Base-by-base conservation (phyloP, 352 stramenopile genomes). In the Lagenidium sp. region DNA sequence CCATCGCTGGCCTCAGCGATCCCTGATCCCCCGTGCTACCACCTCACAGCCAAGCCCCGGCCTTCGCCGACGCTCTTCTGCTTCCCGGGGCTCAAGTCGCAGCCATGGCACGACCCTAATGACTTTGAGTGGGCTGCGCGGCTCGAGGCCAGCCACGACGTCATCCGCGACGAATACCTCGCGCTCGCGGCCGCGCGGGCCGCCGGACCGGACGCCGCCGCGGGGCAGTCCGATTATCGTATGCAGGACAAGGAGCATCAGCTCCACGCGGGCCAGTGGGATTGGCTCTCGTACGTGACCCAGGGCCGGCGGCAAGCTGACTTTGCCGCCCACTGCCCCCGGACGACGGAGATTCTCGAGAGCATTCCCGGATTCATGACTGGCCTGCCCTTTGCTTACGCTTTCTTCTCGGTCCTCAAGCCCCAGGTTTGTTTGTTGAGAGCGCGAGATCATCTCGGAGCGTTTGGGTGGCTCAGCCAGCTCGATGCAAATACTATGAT, bases 321-420 rank as follows among this genome's bases (percentile, higher is more conserved):
- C 39, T 87, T 89, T 50, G 69, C 76, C 0, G 48, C 56, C 3
- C 60, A 81, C 43, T 86, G 77, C 40, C 77, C 77, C 4, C 63
- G 67, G 38, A 90, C 81, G 16, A 62, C 81, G 18, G 56, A 74
- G 55, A 63, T 89, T 4, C 51, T 95, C 6, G 80, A 93, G 49
- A 73, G 44, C 36, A 80, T 94, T 26, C 77, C 79, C 24, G 72
- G 64, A n/a, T 90, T 93, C 44, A 90, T 95, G 74, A 72, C 78
- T 11, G 71, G 65, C 1, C 81, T 92, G 29, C 95, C 94, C 7
- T 98, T 99, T 66, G 85, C 85, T 12, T 98, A 97, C 65, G 70
- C 78, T 18, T 98, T 98, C 64, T 98, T 98, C 69, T 97, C 85
- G 20, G 96, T 94, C 12, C 71, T 99, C 44, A 83, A 97, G 55